Evolutionary conservation across 2,329 filamentous ascomycete genomes (phyloP).

Genomic region (Lecanoromycetidae sp.): DNA sequence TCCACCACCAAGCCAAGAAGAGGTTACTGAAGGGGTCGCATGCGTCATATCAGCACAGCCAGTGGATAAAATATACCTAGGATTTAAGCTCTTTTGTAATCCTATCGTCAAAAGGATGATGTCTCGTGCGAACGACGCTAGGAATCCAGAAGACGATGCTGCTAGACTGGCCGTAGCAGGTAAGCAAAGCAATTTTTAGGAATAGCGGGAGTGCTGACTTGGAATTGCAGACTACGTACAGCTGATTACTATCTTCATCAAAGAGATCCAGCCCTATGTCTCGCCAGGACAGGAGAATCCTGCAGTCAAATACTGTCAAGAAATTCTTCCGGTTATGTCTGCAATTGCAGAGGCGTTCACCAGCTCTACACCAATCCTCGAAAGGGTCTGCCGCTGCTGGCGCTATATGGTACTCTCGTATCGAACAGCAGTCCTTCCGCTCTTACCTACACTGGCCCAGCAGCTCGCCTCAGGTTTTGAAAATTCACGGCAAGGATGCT

Average conservation of each 20-base stretch:
- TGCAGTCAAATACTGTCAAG: slow-evolving; percentile 89
- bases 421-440: slow-evolving; percentile 71
- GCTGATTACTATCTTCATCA: slow-evolving; percentile 80
- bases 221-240: slow-evolving; percentile 62
- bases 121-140: slow-evolving; percentile 72
- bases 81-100: slow-evolving; percentile 86
- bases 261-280: slow-evolving; percentile 63
- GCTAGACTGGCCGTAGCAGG: slow-evolving; percentile 76
- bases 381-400: slow-evolving; percentile 91
- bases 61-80: slow-evolving; percentile 63
- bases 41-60: slow-evolving; percentile 83
- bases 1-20: slow-evolving; percentile 77
- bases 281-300: slow-evolving; percentile 65
- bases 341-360: slow-evolving; percentile 83
- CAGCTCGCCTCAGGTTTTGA: slow-evolving; percentile 79
- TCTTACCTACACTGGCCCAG: slow-evolving; percentile 75
- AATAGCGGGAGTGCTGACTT: neutral
- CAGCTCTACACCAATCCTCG: slow-evolving; percentile 74
- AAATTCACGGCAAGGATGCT: slow-evolving; percentile 80
- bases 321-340: slow-evolving; percentile 78
- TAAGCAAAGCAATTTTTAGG: slow-evolving; percentile 29
- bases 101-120: slow-evolving; percentile 78
- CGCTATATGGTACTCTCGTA: slow-evolving; percentile 95
- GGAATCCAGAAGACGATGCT: slow-evolving; percentile 49
- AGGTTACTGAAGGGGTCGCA: slow-evolving; percentile 90